phyloP scores from a whole-genome alignment of 75 land plant species.

The Selaginella tamariscina region DNA sequence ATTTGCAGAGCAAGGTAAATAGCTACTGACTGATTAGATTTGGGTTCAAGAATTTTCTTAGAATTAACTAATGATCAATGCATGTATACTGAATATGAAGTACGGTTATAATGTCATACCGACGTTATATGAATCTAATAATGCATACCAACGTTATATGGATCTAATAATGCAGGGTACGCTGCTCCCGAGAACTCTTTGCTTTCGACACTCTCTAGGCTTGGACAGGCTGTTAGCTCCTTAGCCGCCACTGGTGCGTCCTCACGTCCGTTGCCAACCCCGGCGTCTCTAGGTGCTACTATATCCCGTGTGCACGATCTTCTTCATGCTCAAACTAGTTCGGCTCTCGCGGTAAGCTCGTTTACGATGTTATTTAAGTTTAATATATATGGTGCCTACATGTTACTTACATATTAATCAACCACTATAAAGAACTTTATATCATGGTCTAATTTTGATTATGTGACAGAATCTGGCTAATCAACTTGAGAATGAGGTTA shows the following conservation, averaged over 20 bases:
- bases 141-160: too few species aligned
- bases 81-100: too few species aligned
- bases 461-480: conserved; percentile 38
- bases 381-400: too few species aligned
- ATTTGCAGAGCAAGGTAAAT: conserved; percentile 40
- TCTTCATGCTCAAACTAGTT: conserved; percentile 43
- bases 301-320: conserved; percentile 45
- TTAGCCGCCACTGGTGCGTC: neutral
- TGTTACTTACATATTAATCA: too few species aligned
- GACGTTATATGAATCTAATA: too few species aligned
- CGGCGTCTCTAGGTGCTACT: conserved; percentile 62
- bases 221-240: neutral
- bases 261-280: conserved; percentile 33
- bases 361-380: too few species aligned
- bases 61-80: too few species aligned
- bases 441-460: neutral
- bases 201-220: neutral
- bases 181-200: neutral
- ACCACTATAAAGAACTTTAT: neutral
- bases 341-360: conserved; percentile 47
- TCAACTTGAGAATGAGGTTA: conserved; percentile 51
- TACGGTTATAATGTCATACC: too few species aligned
- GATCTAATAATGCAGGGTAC: neutral
- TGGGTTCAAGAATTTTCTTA: too few species aligned
- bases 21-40: too few species aligned